Evolutionary conservation across 1,139 yeast genomes (phyloP).

Genomic region (Yamadazyma diospyri): DNA sequence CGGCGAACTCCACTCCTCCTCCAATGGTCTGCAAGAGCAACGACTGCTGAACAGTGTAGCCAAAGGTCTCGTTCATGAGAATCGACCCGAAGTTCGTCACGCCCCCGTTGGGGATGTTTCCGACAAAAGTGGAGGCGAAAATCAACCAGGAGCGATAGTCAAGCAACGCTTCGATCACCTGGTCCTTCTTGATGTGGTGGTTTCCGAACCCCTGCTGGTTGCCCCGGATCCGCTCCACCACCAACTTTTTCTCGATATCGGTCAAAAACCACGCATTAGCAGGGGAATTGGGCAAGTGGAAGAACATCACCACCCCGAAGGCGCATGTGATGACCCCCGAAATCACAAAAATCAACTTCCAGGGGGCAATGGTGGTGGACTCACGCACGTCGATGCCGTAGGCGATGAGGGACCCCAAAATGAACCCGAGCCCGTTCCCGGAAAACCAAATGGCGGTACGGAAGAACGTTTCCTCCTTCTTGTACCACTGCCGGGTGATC

Average conservation of each 20-base stretch:
- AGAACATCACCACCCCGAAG: slow-evolving; percentile 21
- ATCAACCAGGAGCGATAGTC: slow-evolving; percentile 46
- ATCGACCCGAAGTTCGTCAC: slow-evolving; percentile 42
- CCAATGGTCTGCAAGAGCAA: slow-evolving; percentile 32
- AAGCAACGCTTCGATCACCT: slow-evolving; percentile 50
- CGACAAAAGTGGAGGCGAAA: slow-evolving; percentile 23
- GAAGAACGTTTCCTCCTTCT: slow-evolving; percentile 21
- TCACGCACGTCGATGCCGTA: slow-evolving; percentile 18
- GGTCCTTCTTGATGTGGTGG: slow-evolving; percentile 49
- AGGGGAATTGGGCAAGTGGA: slow-evolving; percentile 30
- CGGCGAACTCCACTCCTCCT: slow-evolving; percentile 39
- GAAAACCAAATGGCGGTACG: slow-evolving; percentile 29
- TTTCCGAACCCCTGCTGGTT: slow-evolving; percentile 58
- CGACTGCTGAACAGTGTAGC: slow-evolving; percentile 27
- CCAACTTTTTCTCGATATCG: slow-evolving; percentile 42
- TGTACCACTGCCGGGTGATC: slow-evolving; percentile 34
- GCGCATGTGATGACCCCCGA: slow-evolving; percentile 27
- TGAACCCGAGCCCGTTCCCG: slow-evolving; percentile 29
- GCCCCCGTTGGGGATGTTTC: slow-evolving; percentile 38
- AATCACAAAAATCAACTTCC: slow-evolving; percentile 32
- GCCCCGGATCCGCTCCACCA: slow-evolving; percentile 32
- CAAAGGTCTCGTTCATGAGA: slow-evolving; percentile 42
- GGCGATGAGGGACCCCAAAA: slow-evolving; percentile 24
- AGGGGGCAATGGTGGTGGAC: slow-evolving; percentile 20
- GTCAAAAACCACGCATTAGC: slow-evolving; percentile 35